phyloP scores from a whole-genome alignment of 495 filamentous ascomycete species.

The Penicillium mononematosum region DNA sequence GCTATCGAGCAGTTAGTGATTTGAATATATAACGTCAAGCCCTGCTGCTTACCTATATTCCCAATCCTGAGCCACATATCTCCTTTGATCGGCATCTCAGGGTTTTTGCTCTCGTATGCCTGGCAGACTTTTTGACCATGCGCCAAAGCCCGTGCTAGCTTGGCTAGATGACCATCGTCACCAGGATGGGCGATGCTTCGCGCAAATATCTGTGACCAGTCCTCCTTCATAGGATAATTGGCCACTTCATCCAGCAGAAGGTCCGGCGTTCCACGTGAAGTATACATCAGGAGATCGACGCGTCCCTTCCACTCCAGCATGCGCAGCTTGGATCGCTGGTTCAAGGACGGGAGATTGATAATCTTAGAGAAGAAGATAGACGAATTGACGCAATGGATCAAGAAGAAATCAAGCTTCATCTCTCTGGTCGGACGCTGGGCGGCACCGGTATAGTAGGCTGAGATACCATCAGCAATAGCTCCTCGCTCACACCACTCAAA shows the following conservation, averaged over 20 bases:
- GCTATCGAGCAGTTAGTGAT: conserved; percentile 23
- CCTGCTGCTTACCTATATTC: conserved; percentile 44
- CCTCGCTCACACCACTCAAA: neutral
- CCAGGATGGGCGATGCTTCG: conserved; percentile 47
- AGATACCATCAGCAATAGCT: neutral
- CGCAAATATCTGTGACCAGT: conserved; percentile 58
- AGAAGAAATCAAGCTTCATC: conserved; percentile 79
- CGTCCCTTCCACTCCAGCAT: conserved; percentile 75
- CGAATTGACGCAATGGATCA: conserved; percentile 65
- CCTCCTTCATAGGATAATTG: conserved; percentile 42
- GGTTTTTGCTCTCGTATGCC: conserved; percentile 39
- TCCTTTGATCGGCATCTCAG: conserved; percentile 54
- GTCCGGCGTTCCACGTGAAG: conserved; percentile 55
- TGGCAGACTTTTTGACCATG: conserved; percentile 53
- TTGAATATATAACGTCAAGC: neutral
- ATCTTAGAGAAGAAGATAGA: conserved; percentile 63
- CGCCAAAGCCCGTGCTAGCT: conserved; percentile 66
- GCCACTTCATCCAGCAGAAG: conserved; percentile 55
- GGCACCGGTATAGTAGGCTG: conserved; percentile 59
- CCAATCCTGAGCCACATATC: conserved; percentile 70
- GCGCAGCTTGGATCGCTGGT: conserved; percentile 53
- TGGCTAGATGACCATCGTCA: conserved; percentile 79
- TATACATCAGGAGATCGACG: conserved; percentile 66
- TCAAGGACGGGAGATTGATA: conserved; percentile 33
- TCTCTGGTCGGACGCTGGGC: conserved; percentile 62